Base-by-base conservation (phyloP, 163 green algal genomes). In the Chlorella variabilis region DNA sequence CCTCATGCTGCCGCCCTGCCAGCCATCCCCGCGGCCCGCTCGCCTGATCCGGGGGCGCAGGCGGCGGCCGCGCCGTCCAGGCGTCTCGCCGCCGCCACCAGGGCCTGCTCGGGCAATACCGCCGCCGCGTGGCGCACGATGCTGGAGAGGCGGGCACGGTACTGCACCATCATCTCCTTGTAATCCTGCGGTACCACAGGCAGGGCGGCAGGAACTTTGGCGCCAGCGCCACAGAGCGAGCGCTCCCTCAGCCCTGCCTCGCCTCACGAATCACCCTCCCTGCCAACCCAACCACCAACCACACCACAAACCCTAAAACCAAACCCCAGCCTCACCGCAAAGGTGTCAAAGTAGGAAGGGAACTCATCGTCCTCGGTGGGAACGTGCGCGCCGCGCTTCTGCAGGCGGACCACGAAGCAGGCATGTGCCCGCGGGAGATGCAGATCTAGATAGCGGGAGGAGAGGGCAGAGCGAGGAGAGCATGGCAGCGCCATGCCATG, bases 281-380 rank as follows among this genome's bases (percentile, higher is more conserved):
- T n/a, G n/a, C n/a, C n/a, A n/a, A n/a, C n/a, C n/a, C n/a, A n/a
- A n/a, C n/a, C n/a, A n/a, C n/a, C n/a, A n/a, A 54, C 45, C 45
- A 54, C 45, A 63, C 18, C 15, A 29, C 18, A 9, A 63, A 15
- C 20, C 18, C 18, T n/a, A 15, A n/a, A 69, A 69, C 9, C 56
- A 65, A n/a, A 65, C 5, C 3, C 75, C n/a, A n/a, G n/a, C n/a
- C n/a, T 42, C 51, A 83, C 77, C 79, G 39, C 31, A 78, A 88
- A 89, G 21, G 73, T 71, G 79, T 92, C 89, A 51, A 91, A 92
- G 77, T 75, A 89, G n/a, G 83, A 23, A 1, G 89, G 89, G 27
- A 89, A 49, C 23, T 89, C 84, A 7, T 85, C 87, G 23, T 77
- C 73, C 36, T 82, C 78, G 36, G 86, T 78, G 11, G 84, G 84